Percentiles rank a stretch among this genome's conserved stretches.
phyloP scores from a whole-genome alignment of 805 yeast species.

The Kodamaea fukazawae region DNA sequence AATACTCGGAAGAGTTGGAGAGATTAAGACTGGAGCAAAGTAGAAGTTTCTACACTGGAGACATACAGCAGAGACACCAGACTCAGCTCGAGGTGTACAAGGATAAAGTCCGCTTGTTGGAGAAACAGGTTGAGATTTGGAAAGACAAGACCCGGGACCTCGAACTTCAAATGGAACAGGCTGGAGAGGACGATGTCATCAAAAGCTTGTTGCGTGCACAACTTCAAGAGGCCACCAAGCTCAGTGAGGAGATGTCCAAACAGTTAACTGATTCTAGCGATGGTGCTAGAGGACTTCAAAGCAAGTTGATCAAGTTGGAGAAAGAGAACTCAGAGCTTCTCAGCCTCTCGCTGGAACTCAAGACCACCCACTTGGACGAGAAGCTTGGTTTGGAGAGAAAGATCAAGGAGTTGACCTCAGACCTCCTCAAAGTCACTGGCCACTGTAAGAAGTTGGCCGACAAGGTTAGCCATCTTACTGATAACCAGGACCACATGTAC shows the following conservation, averaged over 20 bases:
- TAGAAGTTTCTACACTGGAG: background rate
- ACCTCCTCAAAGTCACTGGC: constrained; percentile 27
- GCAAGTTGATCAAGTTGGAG: constrained; percentile 17
- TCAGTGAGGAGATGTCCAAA: constrained; percentile 22
- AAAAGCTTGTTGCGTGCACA: constrained; percentile 31
- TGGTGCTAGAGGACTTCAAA: constrained; percentile 19
- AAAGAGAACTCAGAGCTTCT: constrained; percentile 27
- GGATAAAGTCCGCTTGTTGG: constrained; percentile 1
- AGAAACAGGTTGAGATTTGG: constrained; percentile 7
- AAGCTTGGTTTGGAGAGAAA: constrained; percentile 29
- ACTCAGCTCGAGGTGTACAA: constrained; percentile 1
- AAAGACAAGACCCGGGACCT: constrained; percentile 3
- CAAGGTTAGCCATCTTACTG: constrained; percentile 21
- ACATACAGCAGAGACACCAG: background rate
- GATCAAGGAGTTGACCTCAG: constrained; percentile 26
- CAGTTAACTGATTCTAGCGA: constrained; percentile 17
- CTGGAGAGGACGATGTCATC: constrained; percentile 14
- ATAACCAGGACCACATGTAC: constrained; percentile 2
- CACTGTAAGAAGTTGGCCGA: constrained; percentile 31
- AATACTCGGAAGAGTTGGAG: constrained; percentile 6
- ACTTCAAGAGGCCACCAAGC: constrained; percentile 29
- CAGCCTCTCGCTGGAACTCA: constrained; percentile 28
- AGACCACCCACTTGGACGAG: constrained; percentile 19
- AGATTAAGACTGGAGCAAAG: constrained; percentile 4
- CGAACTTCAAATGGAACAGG: background rate